Evolutionary conservation across 2,329 filamentous ascomycete genomes (phyloP).

Genomic region (Thielaviopsis populi): DNA sequence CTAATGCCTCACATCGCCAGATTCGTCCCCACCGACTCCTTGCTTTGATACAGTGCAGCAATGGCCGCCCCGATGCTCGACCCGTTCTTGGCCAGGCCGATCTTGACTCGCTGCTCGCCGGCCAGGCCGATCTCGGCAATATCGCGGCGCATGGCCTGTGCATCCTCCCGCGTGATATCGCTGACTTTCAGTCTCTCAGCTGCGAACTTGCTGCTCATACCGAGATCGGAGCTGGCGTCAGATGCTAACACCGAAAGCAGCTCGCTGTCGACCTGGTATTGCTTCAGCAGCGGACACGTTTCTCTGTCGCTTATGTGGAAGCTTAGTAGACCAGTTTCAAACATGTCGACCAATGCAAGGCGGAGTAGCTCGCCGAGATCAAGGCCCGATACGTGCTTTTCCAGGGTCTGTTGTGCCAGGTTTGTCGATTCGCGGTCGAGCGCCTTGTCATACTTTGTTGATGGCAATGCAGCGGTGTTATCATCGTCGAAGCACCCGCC

Average conservation of each 20-base stretch:
- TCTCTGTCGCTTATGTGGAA: constrained; percentile 1
- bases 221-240: neutral
- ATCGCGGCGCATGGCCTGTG: constrained; percentile 45
- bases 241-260: constrained; percentile 41
- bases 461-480: constrained; percentile 51
- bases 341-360: constrained; percentile 39
- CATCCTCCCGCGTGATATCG: constrained; percentile 32
- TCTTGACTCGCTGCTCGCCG: constrained; percentile 50
- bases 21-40: neutral
- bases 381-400: constrained; percentile 71
- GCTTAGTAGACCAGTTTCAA: constrained; percentile 13
- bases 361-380: constrained; percentile 66
- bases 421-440: constrained; percentile 56
- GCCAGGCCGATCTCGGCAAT: constrained; percentile 42
- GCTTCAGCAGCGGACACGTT: constrained; percentile 33
- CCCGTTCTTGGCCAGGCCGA: constrained; percentile 60
- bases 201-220: neutral
- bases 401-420: constrained; percentile 65
- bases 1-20: neutral
- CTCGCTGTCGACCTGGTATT: constrained; percentile 55
- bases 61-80: constrained; percentile 57
- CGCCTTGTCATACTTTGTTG: constrained; percentile 50
- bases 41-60: constrained; percentile 34
- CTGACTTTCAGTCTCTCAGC: neutral
- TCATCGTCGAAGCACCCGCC: constrained; percentile 63